Conservation (phyloP, 495 filamentous ascomycete genomes). For the Friedmanniomyces endolithicus region DNA sequence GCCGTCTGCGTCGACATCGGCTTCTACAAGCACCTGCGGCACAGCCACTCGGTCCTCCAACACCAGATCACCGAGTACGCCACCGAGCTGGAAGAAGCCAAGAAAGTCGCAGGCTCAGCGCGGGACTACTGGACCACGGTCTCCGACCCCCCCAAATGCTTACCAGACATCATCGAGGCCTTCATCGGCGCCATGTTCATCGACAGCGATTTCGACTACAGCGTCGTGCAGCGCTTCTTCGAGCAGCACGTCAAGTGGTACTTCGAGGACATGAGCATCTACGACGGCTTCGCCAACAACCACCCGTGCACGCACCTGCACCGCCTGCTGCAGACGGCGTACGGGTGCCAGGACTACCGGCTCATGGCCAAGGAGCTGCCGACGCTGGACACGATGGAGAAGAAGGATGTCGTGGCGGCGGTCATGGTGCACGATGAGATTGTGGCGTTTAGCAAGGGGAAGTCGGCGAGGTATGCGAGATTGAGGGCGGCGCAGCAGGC, state of each 20-base stretch:
- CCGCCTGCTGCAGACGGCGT: conserved; percentile 37
- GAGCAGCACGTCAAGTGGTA: conserved; percentile 54
- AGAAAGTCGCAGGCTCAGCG: conserved; percentile 37
- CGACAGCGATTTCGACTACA: conserved; percentile 72
- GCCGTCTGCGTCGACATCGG: conserved; percentile 63
- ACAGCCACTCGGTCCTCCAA: conserved; percentile 46
- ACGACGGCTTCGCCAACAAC: conserved; percentile 78
- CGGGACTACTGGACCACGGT: conserved; percentile 67
- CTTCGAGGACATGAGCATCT: conserved; percentile 79
- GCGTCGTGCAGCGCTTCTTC: conserved; percentile 62
- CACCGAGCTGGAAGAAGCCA: conserved; percentile 49
- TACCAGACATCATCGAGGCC: conserved; percentile 81
- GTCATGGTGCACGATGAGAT: conserved; percentile 65
- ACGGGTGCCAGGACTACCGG: conserved; percentile 44
- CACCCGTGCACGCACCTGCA: conserved; percentile 60
- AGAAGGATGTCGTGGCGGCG: conserved; percentile 48
- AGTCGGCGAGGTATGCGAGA: conserved; percentile 59
- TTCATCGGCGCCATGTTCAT: conserved; percentile 87
- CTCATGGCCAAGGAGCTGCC: conserved; percentile 42
- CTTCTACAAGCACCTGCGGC: conserved; percentile 61
- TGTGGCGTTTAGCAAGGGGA: conserved; percentile 37
- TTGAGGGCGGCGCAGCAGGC: conserved; percentile 59
- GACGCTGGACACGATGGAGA: conserved; percentile 33
- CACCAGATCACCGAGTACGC: conserved; percentile 58
- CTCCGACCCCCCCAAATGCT: conserved; percentile 64